Conservation (phyloP, 176 grass and related monocot genomes). For the Luzula sylvatica region DNA sequence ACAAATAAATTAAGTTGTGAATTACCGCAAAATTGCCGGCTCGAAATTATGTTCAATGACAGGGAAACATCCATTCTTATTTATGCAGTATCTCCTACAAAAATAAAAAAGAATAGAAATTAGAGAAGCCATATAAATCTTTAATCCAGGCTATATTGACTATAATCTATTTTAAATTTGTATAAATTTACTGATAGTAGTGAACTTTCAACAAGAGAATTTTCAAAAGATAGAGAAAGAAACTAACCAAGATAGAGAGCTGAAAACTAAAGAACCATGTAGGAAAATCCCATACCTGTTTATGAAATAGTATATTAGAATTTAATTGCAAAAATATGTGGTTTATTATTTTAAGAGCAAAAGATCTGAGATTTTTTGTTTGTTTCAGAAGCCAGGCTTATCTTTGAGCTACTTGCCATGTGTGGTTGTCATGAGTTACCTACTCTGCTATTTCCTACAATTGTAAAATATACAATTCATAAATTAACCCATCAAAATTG, state of each 20-base stretch:
- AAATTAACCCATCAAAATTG: no score
- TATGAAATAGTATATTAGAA: background rate
- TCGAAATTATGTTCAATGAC: conserved; percentile 12
- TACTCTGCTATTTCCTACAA: no score
- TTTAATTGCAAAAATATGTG: background rate
- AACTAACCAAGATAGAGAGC: conserved; percentile 1
- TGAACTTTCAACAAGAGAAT: background rate
- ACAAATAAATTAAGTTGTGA: conserved; percentile 1
- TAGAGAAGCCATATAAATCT: no score
- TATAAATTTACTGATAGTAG: background rate
- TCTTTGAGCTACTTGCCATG: background rate
- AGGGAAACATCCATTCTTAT: conserved; percentile 27
- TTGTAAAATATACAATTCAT: no score
- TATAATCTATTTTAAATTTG: background rate
- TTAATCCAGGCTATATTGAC: background rate
- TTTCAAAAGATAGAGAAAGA: background rate
- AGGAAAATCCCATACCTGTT: background rate
- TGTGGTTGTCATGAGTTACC: conserved; percentile 2
- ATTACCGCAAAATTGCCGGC: conserved; percentile 9
- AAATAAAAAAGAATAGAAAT: background rate
- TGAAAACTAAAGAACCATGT: background rate
- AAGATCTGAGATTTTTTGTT: background rate
- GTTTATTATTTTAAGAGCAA: background rate
- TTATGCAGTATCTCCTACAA: conserved; percentile 1
- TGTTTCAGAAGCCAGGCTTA: conserved; percentile 1